Conservation (phyloP, 495 filamentous ascomycete genomes). For the Penicillium paradoxum region DNA sequence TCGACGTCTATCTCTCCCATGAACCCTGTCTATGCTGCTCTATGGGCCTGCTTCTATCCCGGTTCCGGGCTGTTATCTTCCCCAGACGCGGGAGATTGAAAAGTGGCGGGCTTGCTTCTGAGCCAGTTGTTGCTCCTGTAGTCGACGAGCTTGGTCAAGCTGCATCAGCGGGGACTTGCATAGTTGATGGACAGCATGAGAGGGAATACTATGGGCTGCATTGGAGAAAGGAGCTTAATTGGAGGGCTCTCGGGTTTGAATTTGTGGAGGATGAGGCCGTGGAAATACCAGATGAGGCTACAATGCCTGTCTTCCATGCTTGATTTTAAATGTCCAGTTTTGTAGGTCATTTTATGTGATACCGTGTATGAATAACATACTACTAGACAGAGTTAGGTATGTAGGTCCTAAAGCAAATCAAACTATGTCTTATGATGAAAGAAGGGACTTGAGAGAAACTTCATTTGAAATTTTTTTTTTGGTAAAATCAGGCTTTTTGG, state of each 20-base stretch:
- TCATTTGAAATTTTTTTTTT: constrained; percentile 28
- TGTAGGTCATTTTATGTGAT: not conserved
- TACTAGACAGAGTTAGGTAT: too few relatives aligned
- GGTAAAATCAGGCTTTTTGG: constrained; percentile 28
- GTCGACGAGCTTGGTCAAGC: constrained; percentile 5
- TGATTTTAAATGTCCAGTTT: not conserved
- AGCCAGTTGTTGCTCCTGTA: constrained; percentile 24
- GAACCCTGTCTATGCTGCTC: constrained; percentile 95
- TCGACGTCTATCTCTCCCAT: constrained; percentile 88
- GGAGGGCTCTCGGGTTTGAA: constrained; percentile 84
- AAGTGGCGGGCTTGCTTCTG: constrained; percentile 39
- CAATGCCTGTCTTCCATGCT: constrained; percentile 16
- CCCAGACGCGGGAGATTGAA: constrained; percentile 45
- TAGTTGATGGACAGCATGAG: constrained; percentile 50
- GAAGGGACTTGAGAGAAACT: constrained; percentile 8
- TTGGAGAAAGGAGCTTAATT: constrained; percentile 91
- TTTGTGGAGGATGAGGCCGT: constrained; percentile 45
- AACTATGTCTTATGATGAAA: not conserved
- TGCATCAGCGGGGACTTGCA: constrained; percentile 40
- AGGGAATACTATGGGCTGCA: constrained; percentile 68
- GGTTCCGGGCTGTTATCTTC: constrained; percentile 81
- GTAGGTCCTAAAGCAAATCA: not conserved
- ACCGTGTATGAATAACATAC: not conserved
- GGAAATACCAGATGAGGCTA: not conserved
- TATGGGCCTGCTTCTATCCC: constrained; percentile 90